A percentile compares a stretch with the other conserved stretches of the same genome.
Conservation (phyloP, 2,329 filamentous ascomycete genomes). For the Emergomyces pasteurianus region DNA sequence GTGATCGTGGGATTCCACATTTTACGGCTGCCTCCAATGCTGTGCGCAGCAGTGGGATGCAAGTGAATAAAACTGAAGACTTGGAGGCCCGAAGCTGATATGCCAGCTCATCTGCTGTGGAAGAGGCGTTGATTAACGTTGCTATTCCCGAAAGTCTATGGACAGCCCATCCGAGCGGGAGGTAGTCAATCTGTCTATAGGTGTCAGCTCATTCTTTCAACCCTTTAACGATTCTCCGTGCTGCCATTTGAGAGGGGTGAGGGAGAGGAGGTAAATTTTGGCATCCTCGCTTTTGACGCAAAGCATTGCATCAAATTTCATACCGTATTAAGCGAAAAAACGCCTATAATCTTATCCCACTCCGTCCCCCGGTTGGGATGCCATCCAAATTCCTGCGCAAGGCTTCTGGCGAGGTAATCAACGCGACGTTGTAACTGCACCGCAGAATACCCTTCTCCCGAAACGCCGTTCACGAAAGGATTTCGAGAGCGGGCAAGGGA, state of each 20-base stretch:
- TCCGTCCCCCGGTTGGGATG: conserved; percentile 50
- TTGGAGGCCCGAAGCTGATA: conserved; percentile 55
- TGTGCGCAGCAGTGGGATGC: conserved; percentile 46
- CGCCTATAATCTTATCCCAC: conserved; percentile 58
- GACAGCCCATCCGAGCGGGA: conserved; percentile 54
- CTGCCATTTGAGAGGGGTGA: neutral
- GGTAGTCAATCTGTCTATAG: conserved; percentile 48
- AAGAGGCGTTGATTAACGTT: conserved; percentile 57
- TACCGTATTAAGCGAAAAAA: conserved; percentile 61
- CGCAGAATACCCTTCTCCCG: conserved; percentile 49
- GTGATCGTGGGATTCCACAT: conserved; percentile 45
- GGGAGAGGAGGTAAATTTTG: neutral
- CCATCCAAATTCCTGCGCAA: conserved; percentile 53
- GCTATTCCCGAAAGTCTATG: conserved; percentile 59
- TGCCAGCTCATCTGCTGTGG: conserved; percentile 51
- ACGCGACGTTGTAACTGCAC: conserved; percentile 46
- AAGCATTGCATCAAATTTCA: conserved; percentile 12
- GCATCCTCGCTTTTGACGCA: neutral
- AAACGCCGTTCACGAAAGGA: conserved; percentile 60
- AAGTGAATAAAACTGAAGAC: conserved; percentile 56
- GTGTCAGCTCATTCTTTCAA: neutral
- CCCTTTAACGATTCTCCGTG: neutral
- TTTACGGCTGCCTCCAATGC: conserved; percentile 50
- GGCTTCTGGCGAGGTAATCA: conserved; percentile 48
- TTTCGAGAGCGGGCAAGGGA: conserved; percentile 48